Conservation (phyloP, 352 stramenopile species). For the Saprolegnia diclina region DNA sequence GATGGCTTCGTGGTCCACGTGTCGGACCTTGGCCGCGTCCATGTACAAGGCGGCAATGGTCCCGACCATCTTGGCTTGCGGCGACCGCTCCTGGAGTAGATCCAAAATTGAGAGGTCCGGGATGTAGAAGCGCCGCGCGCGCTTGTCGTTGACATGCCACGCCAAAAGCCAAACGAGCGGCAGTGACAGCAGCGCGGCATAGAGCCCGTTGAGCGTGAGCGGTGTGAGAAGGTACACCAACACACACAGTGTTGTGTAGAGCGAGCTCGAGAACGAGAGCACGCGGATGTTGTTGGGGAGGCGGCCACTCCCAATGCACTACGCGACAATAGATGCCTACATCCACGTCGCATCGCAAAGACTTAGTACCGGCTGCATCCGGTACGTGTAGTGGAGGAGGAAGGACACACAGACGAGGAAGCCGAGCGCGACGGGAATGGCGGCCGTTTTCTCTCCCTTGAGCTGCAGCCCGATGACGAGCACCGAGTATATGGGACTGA, state of each 20-base stretch:
- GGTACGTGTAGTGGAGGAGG: slow-evolving; percentile 21
- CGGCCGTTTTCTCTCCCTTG: not conserved
- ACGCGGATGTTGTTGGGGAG: slow-evolving; percentile 27
- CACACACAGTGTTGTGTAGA: slow-evolving; percentile 24
- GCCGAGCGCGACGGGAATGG: not conserved
- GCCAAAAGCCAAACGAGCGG: slow-evolving; percentile 14
- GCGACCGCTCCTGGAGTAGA: not conserved
- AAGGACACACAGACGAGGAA: slow-evolving; percentile 16
- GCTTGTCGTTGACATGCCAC: slow-evolving; percentile 12
- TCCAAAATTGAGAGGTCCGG: slow-evolving; percentile 18
- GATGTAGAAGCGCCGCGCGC: slow-evolving; percentile 21
- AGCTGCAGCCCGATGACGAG: not conserved
- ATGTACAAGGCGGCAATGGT: slow-evolving; percentile 22
- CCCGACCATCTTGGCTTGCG: slow-evolving; percentile 2
- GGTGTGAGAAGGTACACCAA: slow-evolving; percentile 12
- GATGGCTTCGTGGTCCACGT: not conserved
- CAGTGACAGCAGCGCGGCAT: slow-evolving; percentile 5
- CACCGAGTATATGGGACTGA: not conserved
- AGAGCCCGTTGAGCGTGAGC: not conserved
- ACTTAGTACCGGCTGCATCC: slow-evolving; percentile 13
- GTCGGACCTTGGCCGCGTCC: slow-evolving; percentile 16
- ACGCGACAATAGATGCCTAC: not conserved
- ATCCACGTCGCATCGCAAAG: not conserved
- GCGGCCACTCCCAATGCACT: slow-evolving; percentile 27
- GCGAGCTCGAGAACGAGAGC: slow-evolving; percentile 25